Evolutionary conservation across 305 asterid species (phyloP), one percentile per base, ranked within the genome.

Genomic region (Fraxinus greggii): DNA sequence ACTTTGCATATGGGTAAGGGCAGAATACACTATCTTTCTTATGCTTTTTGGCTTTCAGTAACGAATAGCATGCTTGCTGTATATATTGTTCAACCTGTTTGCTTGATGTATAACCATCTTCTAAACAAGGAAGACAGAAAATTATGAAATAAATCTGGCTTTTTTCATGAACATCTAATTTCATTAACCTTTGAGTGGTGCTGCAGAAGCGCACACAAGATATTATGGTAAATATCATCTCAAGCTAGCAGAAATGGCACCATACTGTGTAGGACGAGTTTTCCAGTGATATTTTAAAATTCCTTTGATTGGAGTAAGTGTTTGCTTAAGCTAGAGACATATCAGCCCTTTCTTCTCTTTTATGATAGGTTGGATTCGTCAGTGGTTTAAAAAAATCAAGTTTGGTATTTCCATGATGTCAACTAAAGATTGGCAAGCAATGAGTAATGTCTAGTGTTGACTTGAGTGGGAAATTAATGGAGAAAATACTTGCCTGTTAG

Each of bases 351-450:
- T 79, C 51, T 31, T 54, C 26, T 54, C 35, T 51, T 67, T 69
- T 65, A 84, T 51, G 38, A 69, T 77, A n/a, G 26, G 7, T 42
- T 77, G 78, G 72, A 28, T 79, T 79, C 75, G 67, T 23, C 28
- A 31, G 42, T 51, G 76, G 79, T 75, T 75, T 12, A 51, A 42
- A 40, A 21, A 63, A 21, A 21, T 63, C 72, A 21, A 63, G 5
- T 7, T 51, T n/a, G 61, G 61, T 51, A 17, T 51, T 48, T n/a
- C 61, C 23, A 51, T 17, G 61, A 51, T 17, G 23, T 17, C 17
- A 51, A 4, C 61, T 23, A 51, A 51, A 51, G 61, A 17, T 51
- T 51, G 15, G 61, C 21, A 51, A 17, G 61, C 61, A 51, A 51
- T 51, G 19, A 51, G 2, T 48, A 48, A 51, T 51, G 23, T 17